Base-by-base conservation (phyloP, 1,139 yeast species). In the Wickerhamomyces sp. region DNA sequence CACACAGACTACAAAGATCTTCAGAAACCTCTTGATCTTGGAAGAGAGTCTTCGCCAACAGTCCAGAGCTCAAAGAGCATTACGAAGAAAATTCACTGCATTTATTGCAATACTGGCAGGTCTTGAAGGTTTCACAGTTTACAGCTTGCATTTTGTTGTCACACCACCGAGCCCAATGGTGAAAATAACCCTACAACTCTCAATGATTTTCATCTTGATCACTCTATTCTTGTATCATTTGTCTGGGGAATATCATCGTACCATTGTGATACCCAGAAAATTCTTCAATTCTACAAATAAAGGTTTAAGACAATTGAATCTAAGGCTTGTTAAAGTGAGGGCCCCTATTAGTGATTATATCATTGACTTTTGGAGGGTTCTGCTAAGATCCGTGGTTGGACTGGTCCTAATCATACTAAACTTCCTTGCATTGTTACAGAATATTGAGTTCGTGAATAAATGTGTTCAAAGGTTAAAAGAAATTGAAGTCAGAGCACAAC, bases 1-100 rank as follows among this genome's bases (percentile, higher is more conserved):
- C 22, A 60, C 87, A 1, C 76, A 81, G 7, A 75, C 87, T 0
- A 84, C 92, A 4, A 80, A 81, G 63, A 77, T 84, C 18, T 87
- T 84, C 55, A 74, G 95, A 38, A 88, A 89, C 58, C 63, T 92
- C 49, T 68, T 92, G 36, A 83, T 90, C 20, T 60, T 89, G 39
- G 98, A 92, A 59, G 96, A 89, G 56, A 81, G 87, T 43, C 65
- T 90, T 39, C 71, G 97, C 31, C 80, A 75, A 48, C 97, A 90
- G 61, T 86, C 83, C 33, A 67, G 72, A n/a, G 82, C 78, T 43
- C 90, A 87, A 55, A 72, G 79, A 43, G 68, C 75, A 8, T 65
- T 88, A 47, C 70, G 95, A 49, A 69, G 87, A 44, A 85, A 86
- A 49, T 88, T 89, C 57, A 70, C 87, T 29, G 65, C 78, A 6